Evolutionary conservation across 176 grass and related monocot genomes (phyloP).

Genomic region (Triticum urartu): DNA sequence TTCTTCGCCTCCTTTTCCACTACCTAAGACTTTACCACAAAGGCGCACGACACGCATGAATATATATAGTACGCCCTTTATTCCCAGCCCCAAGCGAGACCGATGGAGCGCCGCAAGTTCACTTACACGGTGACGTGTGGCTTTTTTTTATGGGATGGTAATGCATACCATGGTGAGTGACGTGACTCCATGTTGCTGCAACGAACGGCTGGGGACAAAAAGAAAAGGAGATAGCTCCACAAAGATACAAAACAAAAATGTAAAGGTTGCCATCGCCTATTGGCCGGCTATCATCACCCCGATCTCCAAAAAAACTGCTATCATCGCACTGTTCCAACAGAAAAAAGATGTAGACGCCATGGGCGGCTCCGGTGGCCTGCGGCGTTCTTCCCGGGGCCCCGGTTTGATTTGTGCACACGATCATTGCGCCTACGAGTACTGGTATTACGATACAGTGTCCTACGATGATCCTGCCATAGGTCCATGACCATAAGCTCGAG

Average conservation of each 20-base stretch:
- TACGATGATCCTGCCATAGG: not conserved
- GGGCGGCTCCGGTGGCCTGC: not conserved
- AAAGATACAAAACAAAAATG: not conserved
- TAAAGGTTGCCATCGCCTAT: not conserved
- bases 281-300: not conserved
- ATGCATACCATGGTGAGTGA: not conserved
- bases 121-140: not conserved
- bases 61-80: not conserved
- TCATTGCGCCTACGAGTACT: too few species aligned
- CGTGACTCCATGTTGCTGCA: constrained; percentile 16
- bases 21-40: not conserved
- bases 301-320: not conserved
- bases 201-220: constrained; percentile 26
- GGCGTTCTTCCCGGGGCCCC: not conserved
- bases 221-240: constrained; percentile 2
- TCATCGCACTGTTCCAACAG: constrained; percentile 23
- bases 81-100: constrained; percentile 15
- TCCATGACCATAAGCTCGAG: not conserved
- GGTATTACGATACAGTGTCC: not conserved
- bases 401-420: not conserved
- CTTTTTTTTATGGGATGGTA: too few species aligned
- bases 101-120: constrained; percentile 14
- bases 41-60: not conserved
- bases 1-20: constrained; percentile 5
- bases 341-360: not conserved